Evolutionary conservation across 2,329 filamentous ascomycete species (phyloP).

Genomic region (Purpureocillium takamizusanense): DNA sequence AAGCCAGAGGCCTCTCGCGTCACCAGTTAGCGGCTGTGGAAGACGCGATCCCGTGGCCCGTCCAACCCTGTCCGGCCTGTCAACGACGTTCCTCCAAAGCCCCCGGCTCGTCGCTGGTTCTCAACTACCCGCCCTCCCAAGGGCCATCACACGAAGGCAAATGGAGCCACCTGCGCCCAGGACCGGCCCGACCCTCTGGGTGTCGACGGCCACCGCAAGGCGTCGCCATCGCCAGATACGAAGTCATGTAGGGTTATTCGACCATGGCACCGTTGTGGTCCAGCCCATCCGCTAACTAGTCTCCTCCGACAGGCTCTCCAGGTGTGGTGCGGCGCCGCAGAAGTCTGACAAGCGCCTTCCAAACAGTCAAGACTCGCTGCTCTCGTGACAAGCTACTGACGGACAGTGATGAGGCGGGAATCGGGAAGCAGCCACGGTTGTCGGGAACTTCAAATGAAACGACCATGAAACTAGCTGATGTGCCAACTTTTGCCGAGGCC

Average conservation of each 20-base stretch:
- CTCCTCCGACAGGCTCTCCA: too few relatives aligned
- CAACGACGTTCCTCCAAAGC: slow-evolving; percentile 2
- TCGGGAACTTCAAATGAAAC: slow-evolving; percentile 2
- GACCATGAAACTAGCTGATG: neutral
- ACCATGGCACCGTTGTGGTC: too few relatives aligned
- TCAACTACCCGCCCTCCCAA: slow-evolving; percentile 8
- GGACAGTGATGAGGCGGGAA: slow-evolving; percentile 2
- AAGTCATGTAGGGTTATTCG: too few relatives aligned
- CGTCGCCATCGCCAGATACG: too few relatives aligned
- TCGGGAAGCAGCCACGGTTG: neutral
- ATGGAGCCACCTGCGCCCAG: too few relatives aligned
- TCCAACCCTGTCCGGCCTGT: slow-evolving; percentile 1
- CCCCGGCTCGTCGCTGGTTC: slow-evolving; percentile 9
- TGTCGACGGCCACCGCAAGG: too few relatives aligned
- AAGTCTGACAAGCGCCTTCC: slow-evolving; percentile 20
- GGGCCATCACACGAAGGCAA: neutral
- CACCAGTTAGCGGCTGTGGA: slow-evolving; percentile 19
- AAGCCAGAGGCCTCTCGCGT: slow-evolving; percentile 5
- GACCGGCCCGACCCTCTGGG: too few relatives aligned
- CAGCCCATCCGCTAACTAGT: too few relatives aligned
- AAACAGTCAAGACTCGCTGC: slow-evolving; percentile 16
- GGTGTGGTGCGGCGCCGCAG: slow-evolving; percentile 12
- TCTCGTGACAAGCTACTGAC: slow-evolving; percentile 12
- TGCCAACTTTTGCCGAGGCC: neutral
- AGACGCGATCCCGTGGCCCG: slow-evolving; percentile 9